phyloP scores from a whole-genome alignment of 2,329 filamentous ascomycete species.

The Exophiala calicioides region DNA sequence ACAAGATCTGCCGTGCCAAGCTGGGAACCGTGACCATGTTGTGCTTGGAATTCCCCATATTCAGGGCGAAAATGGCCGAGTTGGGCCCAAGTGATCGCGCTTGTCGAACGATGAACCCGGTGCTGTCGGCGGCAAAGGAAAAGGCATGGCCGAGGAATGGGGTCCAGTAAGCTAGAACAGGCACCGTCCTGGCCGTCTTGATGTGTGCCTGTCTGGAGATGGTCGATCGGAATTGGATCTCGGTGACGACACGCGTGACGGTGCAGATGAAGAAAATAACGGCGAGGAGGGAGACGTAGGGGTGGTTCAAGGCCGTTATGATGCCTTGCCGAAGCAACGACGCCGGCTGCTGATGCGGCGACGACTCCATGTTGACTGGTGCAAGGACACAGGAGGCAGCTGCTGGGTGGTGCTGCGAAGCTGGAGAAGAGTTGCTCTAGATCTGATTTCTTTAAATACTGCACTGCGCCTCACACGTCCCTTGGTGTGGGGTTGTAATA shows the following conservation, averaged over 20 bases:
- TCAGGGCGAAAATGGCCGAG: conserved; percentile 21
- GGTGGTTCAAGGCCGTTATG: conserved; percentile 8
- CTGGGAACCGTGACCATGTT: conserved; percentile 53
- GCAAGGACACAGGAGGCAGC: too few species aligned
- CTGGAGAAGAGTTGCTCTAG: too few species aligned
- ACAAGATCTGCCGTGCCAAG: conserved; percentile 46
- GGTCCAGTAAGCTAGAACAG: conserved; percentile 60
- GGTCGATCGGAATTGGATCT: conserved; percentile 31
- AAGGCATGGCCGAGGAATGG: conserved; percentile 59
- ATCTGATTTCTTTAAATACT: too few species aligned
- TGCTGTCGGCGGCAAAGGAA: conserved; percentile 40
- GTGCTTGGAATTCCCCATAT: conserved; percentile 46
- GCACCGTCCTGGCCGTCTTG: conserved; percentile 42
- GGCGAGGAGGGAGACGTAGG: conserved; percentile 8
- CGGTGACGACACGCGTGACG: conserved; percentile 42
- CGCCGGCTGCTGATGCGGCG: conserved; percentile 1
- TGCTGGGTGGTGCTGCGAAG: too few species aligned
- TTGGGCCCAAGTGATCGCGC: conserved; percentile 23
- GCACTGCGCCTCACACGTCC: too few species aligned
- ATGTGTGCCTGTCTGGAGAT: conserved; percentile 31
- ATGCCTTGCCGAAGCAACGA: conserved; percentile 12
- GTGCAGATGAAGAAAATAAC: conserved; percentile 33
- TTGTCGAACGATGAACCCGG: conserved; percentile 7
- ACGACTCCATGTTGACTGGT: conserved; percentile 4
- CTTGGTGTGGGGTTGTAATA: too few species aligned